Conservation (phyloP, 208 protist genomes). For the Trichomonas gallinae region DNA sequence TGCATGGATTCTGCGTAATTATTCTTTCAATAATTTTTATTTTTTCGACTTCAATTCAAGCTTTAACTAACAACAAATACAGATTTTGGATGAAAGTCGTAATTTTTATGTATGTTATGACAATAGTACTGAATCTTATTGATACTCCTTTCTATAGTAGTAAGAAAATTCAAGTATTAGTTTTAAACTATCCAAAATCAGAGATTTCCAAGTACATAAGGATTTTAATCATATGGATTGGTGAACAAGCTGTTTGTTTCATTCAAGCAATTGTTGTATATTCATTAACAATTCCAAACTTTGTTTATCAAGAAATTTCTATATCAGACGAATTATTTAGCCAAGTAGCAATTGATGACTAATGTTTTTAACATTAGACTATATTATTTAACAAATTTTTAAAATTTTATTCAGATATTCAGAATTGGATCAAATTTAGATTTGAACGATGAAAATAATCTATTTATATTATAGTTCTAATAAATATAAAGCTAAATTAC, state of each 20-base stretch:
- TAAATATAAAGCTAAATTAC: no score
- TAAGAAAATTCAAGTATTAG: not conserved
- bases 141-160: not conserved
- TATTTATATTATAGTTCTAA: no score
- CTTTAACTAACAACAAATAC: not conserved
- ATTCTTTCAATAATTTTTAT: not conserved
- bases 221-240: not conserved
- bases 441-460: no score
- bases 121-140: not conserved
- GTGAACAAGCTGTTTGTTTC: not conserved
- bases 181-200: not conserved
- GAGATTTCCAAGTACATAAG: not conserved
- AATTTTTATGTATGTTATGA: not conserved
- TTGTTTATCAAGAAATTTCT: not conserved
- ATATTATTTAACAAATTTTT: no score
- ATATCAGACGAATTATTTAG: not conserved
- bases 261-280: not conserved
- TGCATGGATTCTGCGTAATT: not conserved
- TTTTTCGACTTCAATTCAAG: not conserved
- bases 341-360: no score
- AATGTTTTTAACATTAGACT: no score
- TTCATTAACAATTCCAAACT: not conserved
- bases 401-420: no score
- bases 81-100: not conserved
- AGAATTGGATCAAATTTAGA: no score